Evolutionary conservation across 1,284 basidiomycete genomes (phyloP).

Genomic region (Microbotryum scabiosae): DNA sequence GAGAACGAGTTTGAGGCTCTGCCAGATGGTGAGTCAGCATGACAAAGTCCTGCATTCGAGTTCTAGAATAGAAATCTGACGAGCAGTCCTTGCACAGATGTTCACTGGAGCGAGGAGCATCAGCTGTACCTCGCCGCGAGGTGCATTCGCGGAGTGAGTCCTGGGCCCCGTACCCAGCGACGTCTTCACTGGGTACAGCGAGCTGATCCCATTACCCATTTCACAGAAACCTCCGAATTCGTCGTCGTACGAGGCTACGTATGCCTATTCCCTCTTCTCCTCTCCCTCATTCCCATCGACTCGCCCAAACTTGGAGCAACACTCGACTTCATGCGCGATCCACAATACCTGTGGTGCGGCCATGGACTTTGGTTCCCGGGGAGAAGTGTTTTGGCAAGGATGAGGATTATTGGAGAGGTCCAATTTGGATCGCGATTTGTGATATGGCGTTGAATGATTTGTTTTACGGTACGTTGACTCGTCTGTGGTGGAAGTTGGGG

Average conservation of each 20-base stretch:
- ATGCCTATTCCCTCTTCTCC: constrained; percentile 82
- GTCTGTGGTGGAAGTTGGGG: too few relatives aligned
- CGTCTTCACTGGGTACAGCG: too few relatives aligned
- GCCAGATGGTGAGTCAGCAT: constrained; percentile 58
- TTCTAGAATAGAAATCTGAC: neutral
- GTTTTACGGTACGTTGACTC: constrained; percentile 52
- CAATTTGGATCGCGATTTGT: constrained; percentile 95
- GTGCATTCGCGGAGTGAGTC: constrained; percentile 68
- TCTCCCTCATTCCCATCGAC: constrained; percentile 62
- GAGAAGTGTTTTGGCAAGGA: constrained; percentile 82
- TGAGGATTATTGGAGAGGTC: constrained; percentile 94
- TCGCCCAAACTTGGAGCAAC: constrained; percentile 71
- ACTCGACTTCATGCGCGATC: constrained; percentile 68
- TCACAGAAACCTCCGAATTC: too few relatives aligned
- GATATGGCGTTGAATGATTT: constrained; percentile 72
- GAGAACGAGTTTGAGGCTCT: constrained; percentile 67
- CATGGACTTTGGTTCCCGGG: constrained; percentile 73
- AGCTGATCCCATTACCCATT: too few relatives aligned
- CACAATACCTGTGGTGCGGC: constrained; percentile 77
- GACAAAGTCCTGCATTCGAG: too few relatives aligned
- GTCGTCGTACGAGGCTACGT: constrained; percentile 56
- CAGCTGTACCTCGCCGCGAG: constrained; percentile 86
- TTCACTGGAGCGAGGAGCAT: constrained; percentile 82
- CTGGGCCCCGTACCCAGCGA: neutral
- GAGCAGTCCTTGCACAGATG: constrained; percentile 47